Conservation (phyloP, 2,329 filamentous ascomycete species). For the Aureobasidium sp. region DNA sequence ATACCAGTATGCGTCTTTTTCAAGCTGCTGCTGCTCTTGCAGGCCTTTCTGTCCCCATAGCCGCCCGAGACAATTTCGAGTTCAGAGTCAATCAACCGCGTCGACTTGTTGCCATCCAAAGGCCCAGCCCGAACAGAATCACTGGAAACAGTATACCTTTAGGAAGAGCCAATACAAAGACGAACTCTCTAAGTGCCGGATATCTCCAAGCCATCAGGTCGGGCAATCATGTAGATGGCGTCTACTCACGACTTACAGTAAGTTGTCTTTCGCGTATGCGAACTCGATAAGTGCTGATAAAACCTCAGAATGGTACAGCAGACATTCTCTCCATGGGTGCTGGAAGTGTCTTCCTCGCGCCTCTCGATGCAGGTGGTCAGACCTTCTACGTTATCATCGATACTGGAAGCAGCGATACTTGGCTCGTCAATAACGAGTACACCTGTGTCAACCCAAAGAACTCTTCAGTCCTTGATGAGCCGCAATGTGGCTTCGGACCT, state of each 20-base stretch:
- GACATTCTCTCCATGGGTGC: constrained; percentile 25
- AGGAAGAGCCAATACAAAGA: background rate
- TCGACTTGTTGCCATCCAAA: background rate
- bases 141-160: background rate
- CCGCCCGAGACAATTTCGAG: constrained; percentile 4
- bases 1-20: background rate
- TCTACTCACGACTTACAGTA: constrained; percentile 13
- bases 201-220: constrained; percentile 15
- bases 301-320: constrained; percentile 6
- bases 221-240: constrained; percentile 10
- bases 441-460: constrained; percentile 34
- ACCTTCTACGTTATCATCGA: constrained; percentile 47
- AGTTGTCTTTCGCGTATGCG: rapidly evolving
- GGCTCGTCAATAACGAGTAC: constrained; percentile 42
- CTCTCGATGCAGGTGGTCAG: constrained; percentile 32
- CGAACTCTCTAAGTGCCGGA: constrained; percentile 6
- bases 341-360: constrained; percentile 35
- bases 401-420: constrained; percentile 56
- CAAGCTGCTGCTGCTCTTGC: background rate
- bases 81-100: constrained; percentile 12
- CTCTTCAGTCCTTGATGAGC: constrained; percentile 18
- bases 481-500: constrained; percentile 36
- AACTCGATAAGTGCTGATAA: background rate
- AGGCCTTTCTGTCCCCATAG: background rate
- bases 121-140: constrained; percentile 5